Evolutionary conservation across 805 yeast genomes (phyloP), one percentile per base, ranked within the genome.

Genomic region (Saccharomycopsis javanensis): DNA sequence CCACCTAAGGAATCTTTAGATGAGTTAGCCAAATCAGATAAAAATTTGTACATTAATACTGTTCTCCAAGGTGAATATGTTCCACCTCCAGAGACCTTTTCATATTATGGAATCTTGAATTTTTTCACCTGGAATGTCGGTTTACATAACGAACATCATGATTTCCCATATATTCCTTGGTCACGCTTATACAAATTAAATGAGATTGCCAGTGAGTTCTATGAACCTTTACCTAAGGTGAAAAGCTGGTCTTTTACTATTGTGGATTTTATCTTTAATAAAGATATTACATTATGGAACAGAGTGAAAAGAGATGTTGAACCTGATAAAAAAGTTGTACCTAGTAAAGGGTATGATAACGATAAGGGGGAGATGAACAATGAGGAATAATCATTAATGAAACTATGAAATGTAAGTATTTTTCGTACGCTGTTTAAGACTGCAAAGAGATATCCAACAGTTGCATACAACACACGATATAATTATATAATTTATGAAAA

Each of bases 151-250:
- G 97, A 90, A 70, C 97, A 90, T 69, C 97, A 90, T 67, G 97
- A 90, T 71, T 90, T 90, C 76, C 97, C 97, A 1, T 90, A 83
- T 68, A 79, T 90, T 64, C 92, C 97, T 0, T 90, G 97, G 97
- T 79, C 94, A 0, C 80, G 82, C 61, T 72, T 90, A 53, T 87
- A 86, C 35, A 71, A 77, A 55, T 72, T 90, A 42, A 76, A 84
- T 56, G 67, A 70, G 51, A 79, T 87, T 33, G 96, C 96, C 2
- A 67, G 76, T 23, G 97, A 90, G 65, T 90, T 86, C 66, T 90
- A 90, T 68, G 85, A 79, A 48, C 87, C 88, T 2, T 75, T 90
- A 57, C 97, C 97, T 1, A 73, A 70, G 59, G 90, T 88, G 60
- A 74, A 78, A 42, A 82, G 90, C 35, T 90, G 97, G 97, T 72